Percentiles rank a stretch among this genome's conserved stretches.
These are phyloP conservation scores for Haematococcus lacustris DNA, from an alignment of 139 green algal species.

Conservation along the genomic window DNA sequence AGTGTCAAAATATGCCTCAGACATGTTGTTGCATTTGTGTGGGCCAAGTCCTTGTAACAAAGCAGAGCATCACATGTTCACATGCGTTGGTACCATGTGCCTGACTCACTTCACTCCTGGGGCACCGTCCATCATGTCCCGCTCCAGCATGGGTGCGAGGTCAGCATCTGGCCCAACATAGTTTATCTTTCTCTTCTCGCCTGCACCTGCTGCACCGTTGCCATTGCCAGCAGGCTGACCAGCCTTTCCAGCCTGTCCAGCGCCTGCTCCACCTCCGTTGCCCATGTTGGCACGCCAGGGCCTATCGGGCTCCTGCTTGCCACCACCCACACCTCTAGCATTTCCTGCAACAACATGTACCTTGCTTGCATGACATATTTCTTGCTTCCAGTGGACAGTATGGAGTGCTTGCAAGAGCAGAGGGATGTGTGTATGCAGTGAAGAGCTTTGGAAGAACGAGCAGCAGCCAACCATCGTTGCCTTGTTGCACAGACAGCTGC, in stretches of 20 bases:
- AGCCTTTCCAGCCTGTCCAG: constrained; percentile 11
- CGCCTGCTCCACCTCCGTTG: constrained; percentile 2
- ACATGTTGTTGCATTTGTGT: too few relatives aligned
- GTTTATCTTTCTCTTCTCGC: constrained; percentile 18
- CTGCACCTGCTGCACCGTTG: constrained; percentile 16
- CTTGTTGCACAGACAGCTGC: not conserved
- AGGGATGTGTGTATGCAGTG: not conserved
- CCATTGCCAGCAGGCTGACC: not conserved
- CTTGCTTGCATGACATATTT: not conserved
- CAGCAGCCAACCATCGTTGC: not conserved
- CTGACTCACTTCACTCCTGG: constrained; percentile 49
- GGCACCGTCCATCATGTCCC: constrained; percentile 71
- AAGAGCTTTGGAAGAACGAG: not conserved
- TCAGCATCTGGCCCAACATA: constrained; percentile 70
- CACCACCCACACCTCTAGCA: not conserved
- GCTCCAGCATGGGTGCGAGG: constrained; percentile 60
- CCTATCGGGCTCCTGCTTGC: not conserved
- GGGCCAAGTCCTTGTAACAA: not conserved
- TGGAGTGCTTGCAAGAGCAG: not conserved
- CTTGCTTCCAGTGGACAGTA: not conserved
- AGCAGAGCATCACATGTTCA: not conserved
- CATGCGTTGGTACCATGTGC: not conserved
- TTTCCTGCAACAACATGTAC: not conserved
- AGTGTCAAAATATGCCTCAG: not conserved
- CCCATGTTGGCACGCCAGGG: constrained; percentile 12